phyloP scores from a whole-genome alignment of 1,284 basidiomycete species.

The Takashimella koratensis region DNA sequence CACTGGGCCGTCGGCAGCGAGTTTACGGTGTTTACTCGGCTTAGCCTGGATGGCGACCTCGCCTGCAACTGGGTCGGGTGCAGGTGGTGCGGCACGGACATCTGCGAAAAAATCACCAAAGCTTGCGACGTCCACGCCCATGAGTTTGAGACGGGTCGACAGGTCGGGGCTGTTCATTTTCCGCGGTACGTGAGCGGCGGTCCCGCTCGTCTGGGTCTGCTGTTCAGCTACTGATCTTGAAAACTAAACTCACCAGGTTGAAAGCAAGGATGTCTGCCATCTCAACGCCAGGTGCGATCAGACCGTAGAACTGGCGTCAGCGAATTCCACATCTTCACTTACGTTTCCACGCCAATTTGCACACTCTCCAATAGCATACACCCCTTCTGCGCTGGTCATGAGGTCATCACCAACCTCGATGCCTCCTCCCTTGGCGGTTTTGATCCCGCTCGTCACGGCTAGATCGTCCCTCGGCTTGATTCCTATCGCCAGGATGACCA shows the following conservation, averaged over 20 bases:
- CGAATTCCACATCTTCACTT: constrained; percentile 10
- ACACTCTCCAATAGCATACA: constrained; percentile 74
- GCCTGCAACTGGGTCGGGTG: constrained; percentile 3
- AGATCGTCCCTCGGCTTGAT: constrained; percentile 69
- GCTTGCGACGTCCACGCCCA: constrained; percentile 64
- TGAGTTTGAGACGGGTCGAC: constrained; percentile 64
- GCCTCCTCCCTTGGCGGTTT: constrained; percentile 56
- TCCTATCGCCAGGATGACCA: constrained; percentile 65
- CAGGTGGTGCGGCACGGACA: constrained; percentile 2
- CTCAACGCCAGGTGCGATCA: constrained; percentile 53
- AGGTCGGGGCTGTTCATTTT: constrained; percentile 62
- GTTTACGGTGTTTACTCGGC: constrained; percentile 8
- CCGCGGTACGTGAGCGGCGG: constrained; percentile 53
- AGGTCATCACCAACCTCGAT: constrained; percentile 61
- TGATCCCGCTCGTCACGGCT: constrained; percentile 56
- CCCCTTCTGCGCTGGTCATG: constrained; percentile 57
- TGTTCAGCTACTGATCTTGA: constrained; percentile 44
- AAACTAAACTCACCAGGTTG: constrained; percentile 53
- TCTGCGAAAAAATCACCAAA: constrained; percentile 70
- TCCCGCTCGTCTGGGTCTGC: constrained; percentile 50
- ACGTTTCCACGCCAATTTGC: constrained; percentile 64
- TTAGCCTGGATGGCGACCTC: constrained; percentile 17
- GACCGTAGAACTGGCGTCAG: constrained; percentile 26
- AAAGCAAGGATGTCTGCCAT: constrained; percentile 73
- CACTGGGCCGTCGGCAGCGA: constrained; percentile 52